A percentile compares a stretch with the other conserved stretches of the same genome.
Conservation (phyloP, 305 asterid genomes). For the Nicotiana rustica region DNA sequence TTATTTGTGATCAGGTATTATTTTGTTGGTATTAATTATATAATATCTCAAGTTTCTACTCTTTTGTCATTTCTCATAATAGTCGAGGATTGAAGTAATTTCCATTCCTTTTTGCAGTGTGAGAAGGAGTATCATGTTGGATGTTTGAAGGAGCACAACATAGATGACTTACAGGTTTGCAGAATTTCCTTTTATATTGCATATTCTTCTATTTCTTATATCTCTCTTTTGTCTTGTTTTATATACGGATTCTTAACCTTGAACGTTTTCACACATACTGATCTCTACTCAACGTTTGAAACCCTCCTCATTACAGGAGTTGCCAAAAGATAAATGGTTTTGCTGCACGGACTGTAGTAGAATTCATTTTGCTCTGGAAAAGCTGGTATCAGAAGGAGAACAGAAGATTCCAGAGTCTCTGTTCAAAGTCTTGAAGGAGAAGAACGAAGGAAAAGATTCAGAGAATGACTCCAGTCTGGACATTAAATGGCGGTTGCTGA, state of each 20-base stretch:
- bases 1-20: conserved; percentile 89
- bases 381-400: conserved; percentile 66
- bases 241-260: not conserved
- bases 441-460: conserved; percentile 47
- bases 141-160: conserved; percentile 75
- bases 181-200: conserved; percentile 33
- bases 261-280: conserved; percentile 11
- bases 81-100: conserved; percentile 28
- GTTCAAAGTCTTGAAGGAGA: conserved; percentile 56
- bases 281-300: conserved; percentile 7
- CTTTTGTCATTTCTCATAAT: conserved; percentile 2
- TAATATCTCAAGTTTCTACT: not conserved
- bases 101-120: conserved; percentile 59
- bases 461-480: conserved; percentile 50
- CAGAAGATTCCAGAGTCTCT: conserved; percentile 64
- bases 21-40: conserved; percentile 23
- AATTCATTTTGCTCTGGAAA: conserved; percentile 63
- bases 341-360: conserved; percentile 65
- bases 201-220: not conserved
- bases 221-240: not conserved
- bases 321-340: conserved; percentile 87
- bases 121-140: conserved; percentile 92
- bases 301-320: conserved; percentile 59
- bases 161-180: conserved; percentile 75
- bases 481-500: conserved; percentile 80